Conservation (phyloP, 1,284 basidiomycete genomes). For the Leccinum ponderosum region DNA sequence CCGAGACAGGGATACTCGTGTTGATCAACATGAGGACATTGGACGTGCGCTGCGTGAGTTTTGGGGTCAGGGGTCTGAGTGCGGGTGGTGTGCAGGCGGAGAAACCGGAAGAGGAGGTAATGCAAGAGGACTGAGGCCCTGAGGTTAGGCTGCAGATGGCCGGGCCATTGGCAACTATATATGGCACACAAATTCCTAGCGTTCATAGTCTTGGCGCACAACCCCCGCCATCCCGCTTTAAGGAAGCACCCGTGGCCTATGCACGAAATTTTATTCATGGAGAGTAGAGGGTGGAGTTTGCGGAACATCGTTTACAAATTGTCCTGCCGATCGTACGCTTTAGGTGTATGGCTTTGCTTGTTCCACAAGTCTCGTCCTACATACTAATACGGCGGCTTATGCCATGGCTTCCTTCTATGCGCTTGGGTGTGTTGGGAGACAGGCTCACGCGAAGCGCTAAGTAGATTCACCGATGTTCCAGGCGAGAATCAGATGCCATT, state of each 20-base stretch:
- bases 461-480: not conserved
- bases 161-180: not conserved
- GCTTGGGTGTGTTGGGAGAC: not conserved
- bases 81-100: conserved; percentile 14
- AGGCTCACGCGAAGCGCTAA: not conserved
- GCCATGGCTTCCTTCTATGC: not conserved
- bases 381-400: not conserved
- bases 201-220: not conserved
- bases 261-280: too few species aligned
- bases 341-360: not conserved
- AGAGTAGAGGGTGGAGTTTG: too few species aligned
- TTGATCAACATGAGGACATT: conserved; percentile 55
- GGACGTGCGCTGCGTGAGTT: conserved; percentile 43
- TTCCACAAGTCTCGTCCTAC: not conserved
- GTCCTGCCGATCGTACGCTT: not conserved
- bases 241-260: not conserved
- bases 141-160: not conserved
- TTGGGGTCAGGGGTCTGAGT: conserved; percentile 30
- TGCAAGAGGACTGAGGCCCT: conserved; percentile 26
- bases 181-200: not conserved
- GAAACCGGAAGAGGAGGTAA: conserved; percentile 11
- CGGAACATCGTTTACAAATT: not conserved
- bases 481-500: not conserved
- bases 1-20: conserved; percentile 61
- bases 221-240: not conserved